These are phyloP conservation scores for Paecilomyces niveus DNA, from an alignment of 2,329 filamentous ascomycete species.

Conservation along the genomic window DNA sequence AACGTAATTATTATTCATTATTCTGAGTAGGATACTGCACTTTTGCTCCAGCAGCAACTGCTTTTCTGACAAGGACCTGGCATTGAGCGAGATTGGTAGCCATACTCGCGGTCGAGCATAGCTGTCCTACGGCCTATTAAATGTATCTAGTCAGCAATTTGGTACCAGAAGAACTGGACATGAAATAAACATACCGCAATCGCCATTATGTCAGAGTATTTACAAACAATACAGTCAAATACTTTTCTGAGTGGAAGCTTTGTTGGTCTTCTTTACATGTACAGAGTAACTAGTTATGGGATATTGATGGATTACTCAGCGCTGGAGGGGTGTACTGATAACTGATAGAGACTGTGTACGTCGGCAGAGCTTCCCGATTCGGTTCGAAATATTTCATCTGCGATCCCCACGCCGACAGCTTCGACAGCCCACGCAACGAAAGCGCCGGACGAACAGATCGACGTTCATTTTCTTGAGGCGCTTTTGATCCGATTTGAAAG, in stretches of 20 bases:
- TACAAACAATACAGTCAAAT: not conserved
- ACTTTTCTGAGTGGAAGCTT: not conserved
- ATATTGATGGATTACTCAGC: not conserved
- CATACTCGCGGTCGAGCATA: constrained; percentile 77
- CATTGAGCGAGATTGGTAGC: constrained; percentile 74
- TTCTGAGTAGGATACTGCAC: constrained; percentile 34
- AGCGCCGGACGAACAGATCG: not conserved
- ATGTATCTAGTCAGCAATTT: constrained; percentile 7
- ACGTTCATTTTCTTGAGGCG: constrained; percentile 1
- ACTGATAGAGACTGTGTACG: not conserved
- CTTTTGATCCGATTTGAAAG: not conserved
- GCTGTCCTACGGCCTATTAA: constrained; percentile 72
- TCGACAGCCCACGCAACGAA: not conserved
- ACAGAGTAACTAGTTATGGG: not conserved
- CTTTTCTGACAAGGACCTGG: constrained; percentile 62
- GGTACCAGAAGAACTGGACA: not conserved
- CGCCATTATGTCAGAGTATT: constrained; percentile 4
- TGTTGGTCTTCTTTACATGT: not conserved
- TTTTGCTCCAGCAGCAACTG: constrained; percentile 69
- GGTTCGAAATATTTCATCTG: constrained; percentile 6
- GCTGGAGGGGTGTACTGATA: not conserved
- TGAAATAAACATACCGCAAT: constrained; percentile 8
- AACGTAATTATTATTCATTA: not conserved
- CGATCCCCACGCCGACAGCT: not conserved
- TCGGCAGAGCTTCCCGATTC: constrained; percentile 18